Percentiles rank a stretch among this genome's conserved stretches.
phyloP scores from a whole-genome alignment of 1,139 yeast species.

The Pneumocystis jirovecii region DNA sequence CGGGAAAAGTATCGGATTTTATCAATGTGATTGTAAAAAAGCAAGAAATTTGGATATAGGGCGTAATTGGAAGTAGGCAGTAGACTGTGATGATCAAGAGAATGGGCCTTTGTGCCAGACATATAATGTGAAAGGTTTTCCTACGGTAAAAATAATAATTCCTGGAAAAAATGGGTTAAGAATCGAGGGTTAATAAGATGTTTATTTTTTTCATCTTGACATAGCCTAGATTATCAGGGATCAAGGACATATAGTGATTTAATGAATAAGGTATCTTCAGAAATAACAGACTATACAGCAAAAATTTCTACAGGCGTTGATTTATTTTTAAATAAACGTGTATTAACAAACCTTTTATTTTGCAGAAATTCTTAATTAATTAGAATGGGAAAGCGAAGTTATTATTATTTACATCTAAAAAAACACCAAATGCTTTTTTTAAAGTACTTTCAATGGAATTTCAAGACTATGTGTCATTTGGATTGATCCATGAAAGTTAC shows the following conservation, averaged over 20 bases:
- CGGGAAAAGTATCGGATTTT: constrained; percentile 13
- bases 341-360: neutral
- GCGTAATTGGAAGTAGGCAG: constrained; percentile 26
- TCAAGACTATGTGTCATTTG: neutral
- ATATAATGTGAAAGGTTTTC: constrained; percentile 57
- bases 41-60: constrained; percentile 24
- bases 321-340: neutral
- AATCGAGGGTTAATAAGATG: neutral
- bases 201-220: neutral
- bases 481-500: neutral
- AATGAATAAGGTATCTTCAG: neutral
- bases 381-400: neutral
- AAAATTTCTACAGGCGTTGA: neutral
- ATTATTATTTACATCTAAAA: neutral
- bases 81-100: constrained; percentile 10
- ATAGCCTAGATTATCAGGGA: constrained; percentile 8
- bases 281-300: constrained; percentile 6
- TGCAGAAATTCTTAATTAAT: neutral
- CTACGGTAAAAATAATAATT: constrained; percentile 57
- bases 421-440: neutral
- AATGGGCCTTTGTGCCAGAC: constrained; percentile 7
- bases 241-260: constrained; percentile 7
- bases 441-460: neutral
- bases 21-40: constrained; percentile 18
- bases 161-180: neutral